A percentile compares a stretch with the other conserved stretches of the same genome.
phyloP scores from a whole-genome alignment of 2,329 filamentous ascomycete species.

The Chrysoporthe puriensis region DNA sequence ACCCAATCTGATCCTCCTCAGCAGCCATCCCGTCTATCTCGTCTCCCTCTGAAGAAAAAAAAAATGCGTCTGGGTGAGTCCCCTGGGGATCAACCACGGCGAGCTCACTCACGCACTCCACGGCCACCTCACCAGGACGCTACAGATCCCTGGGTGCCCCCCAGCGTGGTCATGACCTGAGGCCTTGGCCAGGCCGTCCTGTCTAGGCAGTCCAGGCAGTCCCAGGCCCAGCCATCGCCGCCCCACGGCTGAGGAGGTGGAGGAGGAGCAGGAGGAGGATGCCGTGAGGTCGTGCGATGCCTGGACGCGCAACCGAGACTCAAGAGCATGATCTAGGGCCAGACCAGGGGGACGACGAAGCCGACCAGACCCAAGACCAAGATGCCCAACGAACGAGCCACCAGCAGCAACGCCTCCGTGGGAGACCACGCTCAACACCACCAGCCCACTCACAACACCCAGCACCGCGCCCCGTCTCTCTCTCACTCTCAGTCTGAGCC shows the following conservation, averaged over 20 bases:
- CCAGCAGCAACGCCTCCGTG: background rate
- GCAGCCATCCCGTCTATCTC: background rate
- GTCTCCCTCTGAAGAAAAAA: background rate
- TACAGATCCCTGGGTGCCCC: background rate
- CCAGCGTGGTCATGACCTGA: background rate
- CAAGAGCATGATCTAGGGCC: background rate
- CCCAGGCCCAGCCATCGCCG: no score
- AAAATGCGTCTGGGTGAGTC: no score
- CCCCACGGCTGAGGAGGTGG: background rate
- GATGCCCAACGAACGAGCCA: background rate
- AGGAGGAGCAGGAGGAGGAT: background rate
- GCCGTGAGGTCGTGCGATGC: background rate
- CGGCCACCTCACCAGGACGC: no score
- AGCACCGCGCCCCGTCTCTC: constrained; percentile 12
- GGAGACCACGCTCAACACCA: background rate
- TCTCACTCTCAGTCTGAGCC: constrained; percentile 23
- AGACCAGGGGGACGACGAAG: background rate
- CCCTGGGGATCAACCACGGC: no score
- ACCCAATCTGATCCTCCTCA: background rate
- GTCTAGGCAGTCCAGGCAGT: no score
- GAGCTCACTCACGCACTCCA: no score
- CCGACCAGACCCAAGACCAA: background rate
- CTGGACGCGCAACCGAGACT: background rate
- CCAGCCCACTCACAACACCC: background rate
- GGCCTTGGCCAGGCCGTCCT: no score